Base-by-base conservation (phyloP, 2,329 filamentous ascomycete species). In the Fusarium nisikadoi region DNA sequence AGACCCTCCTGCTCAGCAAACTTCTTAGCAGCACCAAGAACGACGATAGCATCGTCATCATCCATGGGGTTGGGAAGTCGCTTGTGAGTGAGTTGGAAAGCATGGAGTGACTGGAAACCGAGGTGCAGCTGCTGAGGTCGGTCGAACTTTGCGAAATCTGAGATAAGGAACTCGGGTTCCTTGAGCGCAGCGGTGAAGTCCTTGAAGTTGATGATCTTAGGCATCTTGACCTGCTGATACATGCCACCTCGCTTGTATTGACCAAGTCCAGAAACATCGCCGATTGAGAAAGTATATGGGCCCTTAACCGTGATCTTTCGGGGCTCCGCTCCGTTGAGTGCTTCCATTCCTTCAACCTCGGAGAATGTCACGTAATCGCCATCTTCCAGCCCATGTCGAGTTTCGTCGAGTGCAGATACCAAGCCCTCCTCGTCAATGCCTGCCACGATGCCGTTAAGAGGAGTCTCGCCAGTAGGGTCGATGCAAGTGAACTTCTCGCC, bases 161-260 rank as follows among this genome's bases (percentile, higher is more conserved):
- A 97, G 68, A 97, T 90, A 78, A 98, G 84, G 72, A 97, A 90
- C 77, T 98, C 95, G 5, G 96, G 96, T 64, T 94, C 93, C 82
- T 94, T 94, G 62, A 98, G 83, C 68, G 97, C 90, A 57, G 89
- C 85, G 45, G 91, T 91, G 63, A 98, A 89, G 43, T 90, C 87
- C 84, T 97, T 93, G 84, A 98, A 99, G 80, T 96, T 89, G 77
- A 98, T 84, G 60, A 94, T 89, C 84, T 96, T 97, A 55, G 96
- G 96, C 95, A 98, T 98, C 88, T 98, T 99, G 82, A 98, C 96
- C 82, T 99, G 96, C 42, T 93, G 92, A 82, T 93, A 99, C 66
- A 97, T 89, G 68, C 96, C 96, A 50, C 95, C 95, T 56, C 93
- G 89, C 85, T 93, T 86, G 85, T 99, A 99, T 77, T 93, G 88